A percentile compares a stretch with the other conserved stretches of the same genome.
Conservation (phyloP, 768 basidiomycete genomes). For the Boletus eberwhitei region DNA sequence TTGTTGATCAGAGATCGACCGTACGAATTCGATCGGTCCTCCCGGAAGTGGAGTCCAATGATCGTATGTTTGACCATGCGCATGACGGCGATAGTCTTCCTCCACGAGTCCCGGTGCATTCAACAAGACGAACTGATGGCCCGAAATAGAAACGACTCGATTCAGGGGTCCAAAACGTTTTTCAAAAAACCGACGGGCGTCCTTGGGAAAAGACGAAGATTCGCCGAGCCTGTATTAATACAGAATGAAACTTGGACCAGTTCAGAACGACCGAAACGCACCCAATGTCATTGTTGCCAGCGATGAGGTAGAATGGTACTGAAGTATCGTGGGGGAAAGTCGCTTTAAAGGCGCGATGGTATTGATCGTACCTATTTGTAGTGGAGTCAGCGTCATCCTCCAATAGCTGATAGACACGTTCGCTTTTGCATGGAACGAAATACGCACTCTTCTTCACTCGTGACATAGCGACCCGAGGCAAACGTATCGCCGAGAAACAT, state of each 20-base stretch:
- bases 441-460: slow-evolving; percentile 52
- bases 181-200: slow-evolving; percentile 56
- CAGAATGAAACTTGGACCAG: background rate
- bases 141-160: slow-evolving; percentile 55
- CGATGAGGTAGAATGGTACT: slow-evolving; percentile 52
- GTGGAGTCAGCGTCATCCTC: background rate
- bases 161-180: slow-evolving; percentile 69
- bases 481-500: slow-evolving; percentile 79
- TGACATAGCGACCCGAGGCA: slow-evolving; percentile 55
- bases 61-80: slow-evolving; percentile 45
- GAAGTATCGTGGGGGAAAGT: slow-evolving; percentile 49
- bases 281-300: slow-evolving; percentile 84
- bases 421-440: slow-evolving; percentile 28
- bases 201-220: slow-evolving; percentile 46
- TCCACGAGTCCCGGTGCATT: slow-evolving; percentile 81
- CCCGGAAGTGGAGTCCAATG: slow-evolving; percentile 52
- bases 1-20: slow-evolving; percentile 38
- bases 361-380: slow-evolving; percentile 54
- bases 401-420: background rate
- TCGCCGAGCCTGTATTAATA: slow-evolving; percentile 50
- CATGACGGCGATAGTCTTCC: slow-evolving; percentile 70
- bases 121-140: slow-evolving; percentile 68
- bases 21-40: slow-evolving; percentile 62
- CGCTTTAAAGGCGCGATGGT: slow-evolving; percentile 56
- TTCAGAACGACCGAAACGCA: slow-evolving; percentile 28